Percentiles rank a stretch among this genome's conserved stretches.
phyloP scores from a whole-genome alignment of 108 stramenopile species.

The Seminavis robusta region DNA sequence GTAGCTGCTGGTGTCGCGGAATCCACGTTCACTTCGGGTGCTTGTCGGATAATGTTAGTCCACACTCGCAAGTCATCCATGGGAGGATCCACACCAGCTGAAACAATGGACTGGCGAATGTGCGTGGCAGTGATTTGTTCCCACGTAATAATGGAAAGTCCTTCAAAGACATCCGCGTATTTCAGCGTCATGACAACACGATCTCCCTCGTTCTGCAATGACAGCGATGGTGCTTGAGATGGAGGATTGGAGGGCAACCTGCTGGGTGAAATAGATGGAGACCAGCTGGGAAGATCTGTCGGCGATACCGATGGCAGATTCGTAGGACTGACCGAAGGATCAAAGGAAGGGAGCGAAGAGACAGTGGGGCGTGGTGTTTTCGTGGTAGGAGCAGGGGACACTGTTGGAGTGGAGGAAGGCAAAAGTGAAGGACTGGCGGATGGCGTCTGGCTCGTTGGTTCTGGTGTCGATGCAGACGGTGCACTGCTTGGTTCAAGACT shows the following conservation, averaged over 20 bases:
- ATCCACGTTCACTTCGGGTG: background rate
- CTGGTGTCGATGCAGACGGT: too few species aligned
- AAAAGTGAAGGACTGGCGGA: background rate
- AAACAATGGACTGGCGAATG: background rate
- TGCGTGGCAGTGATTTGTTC: background rate
- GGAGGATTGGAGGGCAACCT: background rate
- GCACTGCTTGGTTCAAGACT: too few species aligned
- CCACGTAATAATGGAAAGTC: background rate
- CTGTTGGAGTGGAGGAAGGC: background rate
- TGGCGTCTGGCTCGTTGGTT: too few species aligned
- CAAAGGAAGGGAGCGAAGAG: background rate
- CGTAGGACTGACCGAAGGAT: background rate
- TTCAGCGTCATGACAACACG: constrained; percentile 1
- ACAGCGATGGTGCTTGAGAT: constrained; percentile 13
- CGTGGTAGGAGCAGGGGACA: constrained; percentile 10
- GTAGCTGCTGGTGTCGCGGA: too few species aligned
- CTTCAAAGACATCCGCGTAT: background rate
- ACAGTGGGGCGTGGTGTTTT: too few species aligned
- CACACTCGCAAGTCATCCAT: constrained; percentile 1
- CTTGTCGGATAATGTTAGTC: background rate
- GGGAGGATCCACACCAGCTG: background rate
- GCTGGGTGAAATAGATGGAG: background rate
- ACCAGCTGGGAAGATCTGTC: background rate
- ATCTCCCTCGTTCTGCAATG: constrained; percentile 2
- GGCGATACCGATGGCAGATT: constrained; percentile 1